phyloP scores from a whole-genome alignment of 139 green algal genomes.

The Tetradesmus lagerheimii region DNA sequence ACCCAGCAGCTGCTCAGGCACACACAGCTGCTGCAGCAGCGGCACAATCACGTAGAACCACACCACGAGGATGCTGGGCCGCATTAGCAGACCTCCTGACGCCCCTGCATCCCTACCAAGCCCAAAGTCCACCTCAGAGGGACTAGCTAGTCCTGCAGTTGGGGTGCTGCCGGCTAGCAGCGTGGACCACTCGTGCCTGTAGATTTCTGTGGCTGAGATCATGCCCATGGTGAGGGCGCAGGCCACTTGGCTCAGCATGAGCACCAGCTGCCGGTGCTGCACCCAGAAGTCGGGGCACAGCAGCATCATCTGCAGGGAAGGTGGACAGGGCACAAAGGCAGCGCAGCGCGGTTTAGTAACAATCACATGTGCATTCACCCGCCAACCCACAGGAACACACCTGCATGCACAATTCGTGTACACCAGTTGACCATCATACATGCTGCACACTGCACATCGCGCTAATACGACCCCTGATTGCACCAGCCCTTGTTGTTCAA shows the following conservation, averaged over 20 bases:
- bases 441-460: too few relatives aligned
- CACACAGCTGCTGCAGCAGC: slow-evolving; percentile 21
- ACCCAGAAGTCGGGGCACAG: slow-evolving; percentile 32
- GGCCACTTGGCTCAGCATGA: slow-evolving; percentile 32
- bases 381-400: too few relatives aligned
- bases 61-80: slow-evolving; percentile 9
- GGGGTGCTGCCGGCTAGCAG: background rate
- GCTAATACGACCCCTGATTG: too few relatives aligned
- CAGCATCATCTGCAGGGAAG: slow-evolving; percentile 14
- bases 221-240: slow-evolving; percentile 29
- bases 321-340: background rate
- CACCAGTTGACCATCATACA: too few relatives aligned
- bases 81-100: background rate
- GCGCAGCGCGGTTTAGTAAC: too few relatives aligned
- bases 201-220: slow-evolving; percentile 38
- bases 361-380: too few relatives aligned
- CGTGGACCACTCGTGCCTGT: slow-evolving; percentile 10
- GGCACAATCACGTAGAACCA: slow-evolving; percentile 43
- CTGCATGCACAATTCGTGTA: too few relatives aligned
- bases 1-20: slow-evolving; percentile 34
- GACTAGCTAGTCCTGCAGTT: too few relatives aligned
- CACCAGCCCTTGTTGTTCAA: too few relatives aligned
- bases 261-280: slow-evolving; percentile 29
- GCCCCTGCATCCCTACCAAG: too few relatives aligned
- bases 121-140: background rate